phyloP scores from a whole-genome alignment of 2,329 filamentous ascomycete genomes.

The Corniculantispora saksenae region DNA sequence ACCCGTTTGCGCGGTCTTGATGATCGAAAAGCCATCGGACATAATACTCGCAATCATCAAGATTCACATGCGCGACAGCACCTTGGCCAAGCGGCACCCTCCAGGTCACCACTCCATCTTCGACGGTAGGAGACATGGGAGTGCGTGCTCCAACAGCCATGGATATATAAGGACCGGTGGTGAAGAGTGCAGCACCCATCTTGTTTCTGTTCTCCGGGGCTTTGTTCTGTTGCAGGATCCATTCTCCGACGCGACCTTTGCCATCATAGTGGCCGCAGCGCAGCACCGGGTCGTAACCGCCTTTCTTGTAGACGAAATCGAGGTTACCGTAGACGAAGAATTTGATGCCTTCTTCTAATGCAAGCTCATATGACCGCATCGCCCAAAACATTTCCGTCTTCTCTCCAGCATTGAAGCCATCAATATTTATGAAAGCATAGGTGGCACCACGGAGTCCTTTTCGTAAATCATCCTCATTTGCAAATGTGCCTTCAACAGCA shows the following conservation, averaged over 20 bases:
- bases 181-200: slow-evolving; percentile 42
- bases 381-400: slow-evolving; percentile 53
- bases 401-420: slow-evolving; percentile 55
- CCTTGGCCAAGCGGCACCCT: slow-evolving; percentile 42
- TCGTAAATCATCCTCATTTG: slow-evolving; percentile 45
- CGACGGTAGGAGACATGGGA: slow-evolving; percentile 41
- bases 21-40: slow-evolving; percentile 52
- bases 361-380: slow-evolving; percentile 42
- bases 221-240: slow-evolving; percentile 44
- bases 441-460: slow-evolving; percentile 45
- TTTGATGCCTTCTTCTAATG: slow-evolving; percentile 44
- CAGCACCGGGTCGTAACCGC: slow-evolving; percentile 46
- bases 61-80: slow-evolving; percentile 41
- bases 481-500: slow-evolving; percentile 49
- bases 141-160: slow-evolving; percentile 41
- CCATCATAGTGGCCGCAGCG: slow-evolving; percentile 50
- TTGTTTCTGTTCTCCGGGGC: slow-evolving; percentile 16
- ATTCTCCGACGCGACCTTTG: slow-evolving; percentile 47
- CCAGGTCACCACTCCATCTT: slow-evolving; percentile 44
- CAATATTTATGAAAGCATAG: slow-evolving; percentile 56
- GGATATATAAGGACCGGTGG: slow-evolving; percentile 48
- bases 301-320: slow-evolving; percentile 50
- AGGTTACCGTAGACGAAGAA: slow-evolving; percentile 51
- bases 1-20: slow-evolving; percentile 41
- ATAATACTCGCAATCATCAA: slow-evolving; percentile 50